Conservation (phyloP, 441 rosid genomes). For the Gossypium lobatum region DNA sequence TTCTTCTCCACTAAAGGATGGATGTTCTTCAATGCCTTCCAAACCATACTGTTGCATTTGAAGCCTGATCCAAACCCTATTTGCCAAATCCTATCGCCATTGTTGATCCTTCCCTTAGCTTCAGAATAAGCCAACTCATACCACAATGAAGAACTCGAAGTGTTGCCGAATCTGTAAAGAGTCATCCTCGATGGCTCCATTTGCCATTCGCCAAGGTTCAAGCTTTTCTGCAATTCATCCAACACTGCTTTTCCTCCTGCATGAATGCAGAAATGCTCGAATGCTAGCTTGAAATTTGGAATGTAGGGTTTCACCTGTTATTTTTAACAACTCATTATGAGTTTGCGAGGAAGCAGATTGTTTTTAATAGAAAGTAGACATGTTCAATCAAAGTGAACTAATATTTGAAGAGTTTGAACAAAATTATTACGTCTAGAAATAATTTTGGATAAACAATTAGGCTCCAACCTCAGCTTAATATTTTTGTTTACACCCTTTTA, state of each 20-base stretch:
- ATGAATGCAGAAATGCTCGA: constrained; percentile 52
- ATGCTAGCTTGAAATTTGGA: constrained; percentile 47
- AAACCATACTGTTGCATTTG: constrained; percentile 44
- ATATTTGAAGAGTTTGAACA: too few species aligned
- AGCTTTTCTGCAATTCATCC: constrained; percentile 40
- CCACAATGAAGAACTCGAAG: constrained; percentile 50
- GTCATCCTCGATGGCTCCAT: constrained; percentile 66
- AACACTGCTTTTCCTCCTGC: constrained; percentile 49
- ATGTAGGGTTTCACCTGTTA: constrained; percentile 25
- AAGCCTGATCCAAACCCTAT: constrained; percentile 44
- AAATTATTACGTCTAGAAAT: too few species aligned
- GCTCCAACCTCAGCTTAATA: too few species aligned
- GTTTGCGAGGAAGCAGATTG: too few species aligned
- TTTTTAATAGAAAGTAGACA: too few species aligned
- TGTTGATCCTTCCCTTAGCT: constrained; percentile 42
- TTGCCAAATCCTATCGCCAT: constrained; percentile 39
- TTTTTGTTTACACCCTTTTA: too few species aligned
- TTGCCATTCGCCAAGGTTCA: constrained; percentile 36
- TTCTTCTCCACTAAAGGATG: constrained; percentile 25
- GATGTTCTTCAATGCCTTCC: constrained; percentile 32
- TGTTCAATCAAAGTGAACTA: too few species aligned
- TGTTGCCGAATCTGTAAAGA: constrained; percentile 42
- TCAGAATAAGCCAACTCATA: constrained; percentile 45
- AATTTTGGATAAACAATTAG: too few species aligned
- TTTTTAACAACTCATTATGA: too few species aligned